Evolutionary conservation across 1,139 yeast species (phyloP).

Genomic region (Kodamaea suecica): DNA sequence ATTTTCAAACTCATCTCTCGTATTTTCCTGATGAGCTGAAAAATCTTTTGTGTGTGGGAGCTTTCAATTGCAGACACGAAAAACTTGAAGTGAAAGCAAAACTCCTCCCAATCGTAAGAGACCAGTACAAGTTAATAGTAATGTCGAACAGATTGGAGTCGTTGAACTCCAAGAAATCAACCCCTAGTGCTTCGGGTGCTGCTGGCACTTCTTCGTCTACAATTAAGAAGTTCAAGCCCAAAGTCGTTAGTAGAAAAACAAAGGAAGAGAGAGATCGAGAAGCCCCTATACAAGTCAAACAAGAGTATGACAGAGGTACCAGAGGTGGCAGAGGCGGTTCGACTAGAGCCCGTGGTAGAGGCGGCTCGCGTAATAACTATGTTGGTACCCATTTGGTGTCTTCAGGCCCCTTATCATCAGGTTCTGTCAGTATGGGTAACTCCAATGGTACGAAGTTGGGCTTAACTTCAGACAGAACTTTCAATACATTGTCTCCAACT

Average conservation of each 20-base stretch:
- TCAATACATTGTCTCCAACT: constrained; percentile 27
- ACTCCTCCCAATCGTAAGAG: too few relatives aligned
- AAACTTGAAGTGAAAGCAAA: too few relatives aligned
- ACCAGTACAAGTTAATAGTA: not conserved
- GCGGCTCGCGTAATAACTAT: constrained; percentile 41
- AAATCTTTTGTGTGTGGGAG: too few relatives aligned
- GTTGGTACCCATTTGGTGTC: constrained; percentile 68
- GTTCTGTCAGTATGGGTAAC: constrained; percentile 50
- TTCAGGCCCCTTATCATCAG: constrained; percentile 70
- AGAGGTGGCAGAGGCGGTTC: constrained; percentile 8
- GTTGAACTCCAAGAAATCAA: constrained; percentile 34
- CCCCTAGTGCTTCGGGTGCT: constrained; percentile 8
- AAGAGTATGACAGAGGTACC: constrained; percentile 22
- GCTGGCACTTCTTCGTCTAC: not conserved
- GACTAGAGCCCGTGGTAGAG: constrained; percentile 34
- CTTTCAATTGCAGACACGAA: too few relatives aligned
- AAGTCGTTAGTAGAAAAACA: constrained; percentile 74
- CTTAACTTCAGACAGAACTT: constrained; percentile 27
- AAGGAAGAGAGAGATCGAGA: constrained; percentile 80
- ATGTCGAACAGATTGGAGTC: constrained; percentile 49
- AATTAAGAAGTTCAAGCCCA: constrained; percentile 73
- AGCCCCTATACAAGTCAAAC: constrained; percentile 54
- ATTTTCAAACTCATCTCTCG: not conserved
- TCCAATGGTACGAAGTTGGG: constrained; percentile 27
- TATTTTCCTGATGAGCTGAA: not conserved